Conservation (phyloP, 306 rosid species). For the Quercus berberidifolia region DNA sequence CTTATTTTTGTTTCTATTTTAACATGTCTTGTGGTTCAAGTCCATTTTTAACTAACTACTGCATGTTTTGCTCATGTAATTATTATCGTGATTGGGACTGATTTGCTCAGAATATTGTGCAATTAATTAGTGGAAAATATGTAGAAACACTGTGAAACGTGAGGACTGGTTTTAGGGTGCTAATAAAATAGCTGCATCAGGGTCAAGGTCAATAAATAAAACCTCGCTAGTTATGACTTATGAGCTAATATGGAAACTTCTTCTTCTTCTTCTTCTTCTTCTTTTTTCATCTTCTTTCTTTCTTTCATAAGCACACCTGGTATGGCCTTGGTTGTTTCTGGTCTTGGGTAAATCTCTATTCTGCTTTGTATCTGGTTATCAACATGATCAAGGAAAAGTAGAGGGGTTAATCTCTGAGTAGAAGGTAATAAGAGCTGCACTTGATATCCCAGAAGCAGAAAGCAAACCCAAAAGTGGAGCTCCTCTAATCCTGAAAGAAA, state of each 20-base stretch:
- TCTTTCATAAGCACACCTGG: background rate
- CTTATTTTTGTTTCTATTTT: background rate
- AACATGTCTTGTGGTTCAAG: constrained; percentile 8
- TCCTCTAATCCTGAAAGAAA: background rate
- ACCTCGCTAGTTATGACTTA: background rate
- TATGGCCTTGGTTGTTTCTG: background rate
- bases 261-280: background rate
- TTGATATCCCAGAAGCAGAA: background rate
- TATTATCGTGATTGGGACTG: background rate
- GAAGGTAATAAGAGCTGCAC: background rate
- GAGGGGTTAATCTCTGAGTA: background rate
- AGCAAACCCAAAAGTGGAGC: background rate
- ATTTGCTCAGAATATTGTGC: constrained; percentile 5
- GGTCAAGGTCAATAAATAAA: constrained; percentile 26
- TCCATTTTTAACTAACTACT: constrained; percentile 2
- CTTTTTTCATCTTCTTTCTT: too few species aligned
- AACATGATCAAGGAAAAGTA: background rate
- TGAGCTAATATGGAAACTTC: background rate
- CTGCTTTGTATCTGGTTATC: background rate
- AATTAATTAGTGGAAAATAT: background rate
- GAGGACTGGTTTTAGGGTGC: constrained; percentile 1
- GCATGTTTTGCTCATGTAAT: constrained; percentile 9
- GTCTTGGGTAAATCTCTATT: background rate
- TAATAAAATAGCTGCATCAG: constrained; percentile 5
- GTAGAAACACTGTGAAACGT: background rate